These are phyloP conservation scores for Diaporthe caulivora DNA, from an alignment of 2,329 filamentous ascomycete species.

Conservation along the genomic window DNA sequence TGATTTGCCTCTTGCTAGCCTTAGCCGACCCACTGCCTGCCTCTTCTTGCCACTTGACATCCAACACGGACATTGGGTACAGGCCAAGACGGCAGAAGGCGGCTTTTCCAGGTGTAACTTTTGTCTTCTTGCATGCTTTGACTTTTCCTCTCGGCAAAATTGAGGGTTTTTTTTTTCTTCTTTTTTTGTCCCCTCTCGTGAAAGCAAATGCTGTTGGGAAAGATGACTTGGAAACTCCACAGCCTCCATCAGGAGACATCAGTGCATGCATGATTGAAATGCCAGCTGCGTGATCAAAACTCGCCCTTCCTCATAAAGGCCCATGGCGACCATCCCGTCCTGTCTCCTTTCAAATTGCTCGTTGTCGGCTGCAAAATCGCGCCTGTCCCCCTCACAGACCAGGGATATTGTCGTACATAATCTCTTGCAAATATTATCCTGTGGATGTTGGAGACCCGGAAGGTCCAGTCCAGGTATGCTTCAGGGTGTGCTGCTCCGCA, in stretches of 20 bases:
- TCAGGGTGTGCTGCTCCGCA: background rate
- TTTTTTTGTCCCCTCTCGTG: background rate
- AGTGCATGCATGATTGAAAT: conserved; percentile 27
- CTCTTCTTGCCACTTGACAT: conserved; percentile 17
- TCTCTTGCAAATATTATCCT: conserved; percentile 28
- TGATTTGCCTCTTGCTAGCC: conserved; percentile 1
- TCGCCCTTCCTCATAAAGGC: background rate
- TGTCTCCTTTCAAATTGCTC: background rate
- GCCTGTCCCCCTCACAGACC: background rate
- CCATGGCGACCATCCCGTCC: background rate
- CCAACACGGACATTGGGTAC: background rate
- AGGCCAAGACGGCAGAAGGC: background rate
- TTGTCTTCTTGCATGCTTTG: conserved; percentile 1
- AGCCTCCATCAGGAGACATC: background rate
- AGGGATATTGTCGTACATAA: conserved; percentile 25
- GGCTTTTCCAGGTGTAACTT: background rate
- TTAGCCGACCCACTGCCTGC: background rate
- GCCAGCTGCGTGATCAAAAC: conserved; percentile 21
- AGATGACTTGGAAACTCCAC: background rate
- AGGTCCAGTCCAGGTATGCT: conserved; percentile 14
- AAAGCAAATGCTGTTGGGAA: conserved; percentile 6
- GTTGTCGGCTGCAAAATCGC: background rate
- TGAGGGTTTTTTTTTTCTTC: background rate
- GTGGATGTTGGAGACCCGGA: conserved; percentile 13
- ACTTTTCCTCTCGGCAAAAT: background rate